Evolutionary conservation across 2,329 filamentous ascomycete species (phyloP).

Genomic region (Colletotrichum simmondsii): DNA sequence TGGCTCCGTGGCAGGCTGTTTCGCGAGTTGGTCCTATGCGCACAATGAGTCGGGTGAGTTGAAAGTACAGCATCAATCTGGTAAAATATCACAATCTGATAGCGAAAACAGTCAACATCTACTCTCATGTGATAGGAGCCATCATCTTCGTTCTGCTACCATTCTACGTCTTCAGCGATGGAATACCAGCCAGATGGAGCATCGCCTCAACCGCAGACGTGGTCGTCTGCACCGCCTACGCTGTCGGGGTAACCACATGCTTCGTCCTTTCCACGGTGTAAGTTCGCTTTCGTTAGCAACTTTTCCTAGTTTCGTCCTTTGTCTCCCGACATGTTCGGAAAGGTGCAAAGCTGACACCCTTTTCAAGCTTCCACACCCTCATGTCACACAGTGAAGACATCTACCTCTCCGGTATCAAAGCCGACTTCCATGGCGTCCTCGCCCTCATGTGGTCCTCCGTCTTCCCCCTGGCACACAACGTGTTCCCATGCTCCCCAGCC

Average conservation of each 20-base stretch:
- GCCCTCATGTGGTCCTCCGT: slow-evolving; percentile 71
- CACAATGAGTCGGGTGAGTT: slow-evolving; percentile 24
- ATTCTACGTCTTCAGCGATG: slow-evolving; percentile 46
- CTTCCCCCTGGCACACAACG: slow-evolving; percentile 68
- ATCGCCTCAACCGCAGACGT: slow-evolving; percentile 49
- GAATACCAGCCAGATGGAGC: slow-evolving; percentile 48
- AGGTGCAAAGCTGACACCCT: not conserved
- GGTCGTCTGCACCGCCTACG: slow-evolving; percentile 54
- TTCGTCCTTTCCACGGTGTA: slow-evolving; percentile 57
- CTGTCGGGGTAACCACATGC: slow-evolving; percentile 55
- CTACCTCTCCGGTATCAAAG: slow-evolving; percentile 62
- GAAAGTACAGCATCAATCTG: not conserved
- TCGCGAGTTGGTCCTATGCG: slow-evolving; percentile 19
- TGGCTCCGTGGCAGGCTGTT: not conserved
- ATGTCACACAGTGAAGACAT: slow-evolving; percentile 63
- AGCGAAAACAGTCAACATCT: slow-evolving; percentile 53
- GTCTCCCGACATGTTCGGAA: too few relatives aligned
- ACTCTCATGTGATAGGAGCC: slow-evolving; percentile 55
- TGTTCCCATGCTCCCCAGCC: slow-evolving; percentile 50
- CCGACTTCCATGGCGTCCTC: slow-evolving; percentile 72
- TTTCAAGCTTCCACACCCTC: slow-evolving; percentile 64
- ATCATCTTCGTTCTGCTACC: slow-evolving; percentile 52
- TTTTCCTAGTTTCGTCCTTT: not conserved
- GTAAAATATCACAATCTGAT: not conserved
- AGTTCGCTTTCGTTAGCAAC: slow-evolving; percentile 20